phyloP scores from a whole-genome alignment of 108 stramenopile species.

The Fragilaria crotonensis region DNA sequence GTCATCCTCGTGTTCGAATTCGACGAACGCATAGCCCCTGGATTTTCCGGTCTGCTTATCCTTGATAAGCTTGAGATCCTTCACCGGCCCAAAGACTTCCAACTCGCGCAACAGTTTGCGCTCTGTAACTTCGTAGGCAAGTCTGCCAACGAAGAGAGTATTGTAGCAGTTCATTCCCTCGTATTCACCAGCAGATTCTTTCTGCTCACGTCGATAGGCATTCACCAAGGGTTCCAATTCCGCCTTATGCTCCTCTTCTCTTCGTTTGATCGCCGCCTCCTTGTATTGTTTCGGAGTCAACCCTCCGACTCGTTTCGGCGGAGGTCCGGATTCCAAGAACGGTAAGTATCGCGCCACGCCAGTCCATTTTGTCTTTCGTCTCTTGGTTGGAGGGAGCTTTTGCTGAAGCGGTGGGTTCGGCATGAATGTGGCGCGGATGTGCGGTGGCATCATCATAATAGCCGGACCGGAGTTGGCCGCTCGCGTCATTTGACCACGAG shows the following conservation, averaged over 20 bases:
- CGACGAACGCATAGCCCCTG: slow-evolving; percentile 92
- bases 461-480: slow-evolving; percentile 71
- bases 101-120: slow-evolving; percentile 89
- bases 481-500: slow-evolving; percentile 73
- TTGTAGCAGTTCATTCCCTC: slow-evolving; percentile 90
- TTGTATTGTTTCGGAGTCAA: slow-evolving; percentile 51
- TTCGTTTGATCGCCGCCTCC: slow-evolving; percentile 17
- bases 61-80: slow-evolving; percentile 74
- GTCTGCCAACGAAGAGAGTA: slow-evolving; percentile 90
- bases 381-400: slow-evolving; percentile 43
- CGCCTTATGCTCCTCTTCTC: slow-evolving; percentile 25
- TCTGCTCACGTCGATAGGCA: slow-evolving; percentile 59
- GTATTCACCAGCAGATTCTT: slow-evolving; percentile 51
- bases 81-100: slow-evolving; percentile 87
- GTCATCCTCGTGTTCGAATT: slow-evolving; percentile 87
- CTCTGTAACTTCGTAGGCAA: slow-evolving; percentile 95
- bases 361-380: slow-evolving; percentile 36
- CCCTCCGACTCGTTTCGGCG: slow-evolving; percentile 36
- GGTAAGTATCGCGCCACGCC: slow-evolving; percentile 52
- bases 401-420: slow-evolving; percentile 75
- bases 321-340: slow-evolving; percentile 49
- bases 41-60: slow-evolving; percentile 39
- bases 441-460: slow-evolving; percentile 87
- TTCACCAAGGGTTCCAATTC: slow-evolving; percentile 47
- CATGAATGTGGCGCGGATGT: slow-evolving; percentile 82